Percentiles rank a stretch among this genome's conserved stretches.
These are phyloP conservation scores for Gloeophyllum trabeum DNA, from an alignment of 768 basidiomycete species.

Conservation along the genomic window DNA sequence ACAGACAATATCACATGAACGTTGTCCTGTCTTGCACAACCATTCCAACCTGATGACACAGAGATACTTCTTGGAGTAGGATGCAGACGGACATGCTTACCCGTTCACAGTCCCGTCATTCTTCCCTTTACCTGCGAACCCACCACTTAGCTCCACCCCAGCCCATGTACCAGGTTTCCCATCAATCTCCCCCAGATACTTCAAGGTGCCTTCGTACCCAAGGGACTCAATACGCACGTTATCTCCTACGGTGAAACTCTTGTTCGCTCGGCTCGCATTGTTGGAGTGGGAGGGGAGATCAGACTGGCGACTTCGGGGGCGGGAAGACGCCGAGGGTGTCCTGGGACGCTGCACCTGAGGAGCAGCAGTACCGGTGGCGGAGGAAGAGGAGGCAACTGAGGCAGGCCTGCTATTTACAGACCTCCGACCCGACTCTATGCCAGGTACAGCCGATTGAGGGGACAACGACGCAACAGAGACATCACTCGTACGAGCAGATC, in stretches of 20 bases:
- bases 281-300: slow-evolving; percentile 37
- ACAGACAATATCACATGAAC: not conserved
- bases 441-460: slow-evolving; percentile 32
- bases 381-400: slow-evolving; percentile 50
- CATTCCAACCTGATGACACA: too few relatives aligned
- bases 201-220: slow-evolving; percentile 76
- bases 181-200: slow-evolving; percentile 77
- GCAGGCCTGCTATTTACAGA: slow-evolving; percentile 46
- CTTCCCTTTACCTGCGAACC: slow-evolving; percentile 87
- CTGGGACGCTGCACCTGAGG: slow-evolving; percentile 24
- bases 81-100: too few relatives aligned
- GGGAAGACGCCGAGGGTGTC: slow-evolving; percentile 42
- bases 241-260: slow-evolving; percentile 62
- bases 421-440: slow-evolving; percentile 28
- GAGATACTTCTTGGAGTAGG: too few relatives aligned
- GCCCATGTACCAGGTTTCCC: slow-evolving; percentile 90
- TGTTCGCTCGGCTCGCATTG: slow-evolving; percentile 30
- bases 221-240: slow-evolving; percentile 79
- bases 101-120: slow-evolving; percentile 86
- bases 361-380: slow-evolving; percentile 20
- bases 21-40: slow-evolving; percentile 3
- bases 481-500: slow-evolving; percentile 27
- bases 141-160: slow-evolving; percentile 81
- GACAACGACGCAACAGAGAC: slow-evolving; percentile 30
- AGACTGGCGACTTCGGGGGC: slow-evolving; percentile 59